Evolutionary conservation across 371 early-diverging fungal genomes (phyloP).

Genomic region (Mortierella sp.): DNA sequence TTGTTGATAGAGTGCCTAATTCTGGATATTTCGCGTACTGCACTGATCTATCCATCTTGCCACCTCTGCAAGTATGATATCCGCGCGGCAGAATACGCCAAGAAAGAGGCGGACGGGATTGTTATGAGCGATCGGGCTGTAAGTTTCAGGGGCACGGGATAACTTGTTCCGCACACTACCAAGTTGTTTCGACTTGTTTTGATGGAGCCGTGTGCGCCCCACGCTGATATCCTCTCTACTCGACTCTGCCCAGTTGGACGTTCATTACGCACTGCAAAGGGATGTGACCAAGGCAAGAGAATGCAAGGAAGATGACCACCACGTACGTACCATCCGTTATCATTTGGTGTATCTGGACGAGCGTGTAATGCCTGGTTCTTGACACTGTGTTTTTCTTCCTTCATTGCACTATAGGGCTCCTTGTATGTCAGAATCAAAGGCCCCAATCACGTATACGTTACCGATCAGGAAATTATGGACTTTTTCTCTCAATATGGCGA

Average conservation of each 20-base stretch:
- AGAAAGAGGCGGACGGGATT: constrained; percentile 18
- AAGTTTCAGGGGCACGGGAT: constrained; percentile 9
- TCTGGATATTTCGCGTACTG: too few relatives aligned
- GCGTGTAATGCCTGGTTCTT: not conserved
- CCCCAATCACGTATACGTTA: constrained; percentile 2
- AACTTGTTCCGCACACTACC: too few relatives aligned
- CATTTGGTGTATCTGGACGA: not conserved
- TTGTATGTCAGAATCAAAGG: constrained; percentile 26
- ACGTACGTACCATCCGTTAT: too few relatives aligned
- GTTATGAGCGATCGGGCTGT: constrained; percentile 29
- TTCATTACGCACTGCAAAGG: constrained; percentile 48
- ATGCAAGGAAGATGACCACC: constrained; percentile 26
- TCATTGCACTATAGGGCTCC: constrained; percentile 18
- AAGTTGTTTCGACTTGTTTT: not conserved
- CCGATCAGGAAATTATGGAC: constrained; percentile 8
- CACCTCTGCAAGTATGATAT: constrained; percentile 33
- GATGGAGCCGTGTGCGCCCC: too few relatives aligned
- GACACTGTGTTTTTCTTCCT: not conserved
- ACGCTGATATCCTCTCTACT: too few relatives aligned
- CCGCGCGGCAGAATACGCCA: constrained; percentile 48
- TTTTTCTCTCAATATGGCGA: constrained; percentile 37
- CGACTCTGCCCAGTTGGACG: constrained; percentile 37
- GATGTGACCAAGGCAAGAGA: constrained; percentile 11
- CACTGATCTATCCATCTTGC: not conserved
- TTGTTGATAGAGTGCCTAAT: too few relatives aligned